Conservation (phyloP, 352 stramenopile species). For the Phytophthora citricola region DNA sequence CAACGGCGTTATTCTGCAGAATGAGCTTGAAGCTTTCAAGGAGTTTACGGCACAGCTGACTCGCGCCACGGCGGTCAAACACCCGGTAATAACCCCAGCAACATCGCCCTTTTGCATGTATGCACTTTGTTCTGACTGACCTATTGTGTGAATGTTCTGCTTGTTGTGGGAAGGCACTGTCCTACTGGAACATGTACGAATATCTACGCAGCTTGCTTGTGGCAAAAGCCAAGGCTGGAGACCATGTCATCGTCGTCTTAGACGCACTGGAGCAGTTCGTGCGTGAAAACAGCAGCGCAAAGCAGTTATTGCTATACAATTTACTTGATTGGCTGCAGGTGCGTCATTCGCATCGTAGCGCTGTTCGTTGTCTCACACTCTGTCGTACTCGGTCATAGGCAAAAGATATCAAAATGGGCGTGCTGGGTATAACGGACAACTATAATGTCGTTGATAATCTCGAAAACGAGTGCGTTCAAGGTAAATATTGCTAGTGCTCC, state of each 20-base stretch:
- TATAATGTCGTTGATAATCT: conserved; percentile 86
- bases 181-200: conserved; percentile 88
- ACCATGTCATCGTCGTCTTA: conserved; percentile 76
- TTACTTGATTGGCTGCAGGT: conserved; percentile 87
- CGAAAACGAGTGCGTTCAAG: conserved; percentile 80
- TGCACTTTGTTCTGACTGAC: not conserved
- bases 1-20: conserved; percentile 80
- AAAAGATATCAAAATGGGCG: conserved; percentile 81
- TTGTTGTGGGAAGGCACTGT: conserved; percentile 43
- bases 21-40: conserved; percentile 88
- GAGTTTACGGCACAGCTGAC: conserved; percentile 80
- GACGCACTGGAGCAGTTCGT: conserved; percentile 85
- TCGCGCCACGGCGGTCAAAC: conserved; percentile 60
- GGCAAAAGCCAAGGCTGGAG: conserved; percentile 47
- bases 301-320: conserved; percentile 88
- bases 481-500: conserved; percentile 28
- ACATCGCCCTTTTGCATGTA: not conserved
- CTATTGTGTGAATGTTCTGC: not conserved
- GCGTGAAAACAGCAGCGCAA: conserved; percentile 58
- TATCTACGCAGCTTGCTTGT: conserved; percentile 77
- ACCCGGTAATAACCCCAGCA: conserved; percentile 49
- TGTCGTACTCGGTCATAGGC: conserved; percentile 35
- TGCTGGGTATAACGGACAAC: conserved; percentile 81
- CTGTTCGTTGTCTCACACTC: not conserved
- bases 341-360: not conserved